Percentiles rank a stretch among this genome's conserved stretches.
These are phyloP conservation scores for Anthracocystis walkeri DNA, from an alignment of 1,284 basidiomycete genomes.

Conservation along the genomic window DNA sequence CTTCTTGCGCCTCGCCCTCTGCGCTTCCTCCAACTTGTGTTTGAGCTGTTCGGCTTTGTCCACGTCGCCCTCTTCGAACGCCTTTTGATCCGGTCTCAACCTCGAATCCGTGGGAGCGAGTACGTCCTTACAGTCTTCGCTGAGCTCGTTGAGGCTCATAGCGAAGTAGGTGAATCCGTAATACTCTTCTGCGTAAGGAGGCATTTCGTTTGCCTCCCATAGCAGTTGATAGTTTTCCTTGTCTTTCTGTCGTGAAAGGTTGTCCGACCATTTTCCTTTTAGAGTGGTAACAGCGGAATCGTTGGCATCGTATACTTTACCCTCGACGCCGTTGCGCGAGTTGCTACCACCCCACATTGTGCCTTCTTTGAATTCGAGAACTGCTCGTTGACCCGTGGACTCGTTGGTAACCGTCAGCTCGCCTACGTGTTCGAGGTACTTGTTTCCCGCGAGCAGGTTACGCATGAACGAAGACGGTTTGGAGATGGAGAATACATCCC, in stretches of 20 bases:
- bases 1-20: constrained; percentile 70
- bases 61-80: constrained; percentile 83
- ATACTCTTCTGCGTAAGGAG: constrained; percentile 60
- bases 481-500: constrained; percentile 59
- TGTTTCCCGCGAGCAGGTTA: constrained; percentile 68
- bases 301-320: constrained; percentile 63
- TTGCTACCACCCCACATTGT: constrained; percentile 62
- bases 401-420: constrained; percentile 65
- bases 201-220: constrained; percentile 67
- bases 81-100: constrained; percentile 84
- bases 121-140: constrained; percentile 75
- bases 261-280: constrained; percentile 66
- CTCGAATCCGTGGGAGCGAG: constrained; percentile 88
- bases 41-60: constrained; percentile 84
- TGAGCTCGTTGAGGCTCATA: constrained; percentile 67
- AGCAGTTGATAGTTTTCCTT: constrained; percentile 65
- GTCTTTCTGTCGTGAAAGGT: constrained; percentile 54
- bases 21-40: constrained; percentile 77
- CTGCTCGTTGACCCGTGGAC: constrained; percentile 51
- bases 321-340: constrained; percentile 61
- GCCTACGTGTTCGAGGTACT: constrained; percentile 69
- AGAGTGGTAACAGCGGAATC: constrained; percentile 46
- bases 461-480: constrained; percentile 68
- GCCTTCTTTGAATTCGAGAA: constrained; percentile 67
- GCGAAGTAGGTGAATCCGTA: constrained; percentile 69